These are phyloP conservation scores for Ensete ventricosum DNA, from an alignment of 176 grass and related monocot genomes.

Conservation along the genomic window DNA sequence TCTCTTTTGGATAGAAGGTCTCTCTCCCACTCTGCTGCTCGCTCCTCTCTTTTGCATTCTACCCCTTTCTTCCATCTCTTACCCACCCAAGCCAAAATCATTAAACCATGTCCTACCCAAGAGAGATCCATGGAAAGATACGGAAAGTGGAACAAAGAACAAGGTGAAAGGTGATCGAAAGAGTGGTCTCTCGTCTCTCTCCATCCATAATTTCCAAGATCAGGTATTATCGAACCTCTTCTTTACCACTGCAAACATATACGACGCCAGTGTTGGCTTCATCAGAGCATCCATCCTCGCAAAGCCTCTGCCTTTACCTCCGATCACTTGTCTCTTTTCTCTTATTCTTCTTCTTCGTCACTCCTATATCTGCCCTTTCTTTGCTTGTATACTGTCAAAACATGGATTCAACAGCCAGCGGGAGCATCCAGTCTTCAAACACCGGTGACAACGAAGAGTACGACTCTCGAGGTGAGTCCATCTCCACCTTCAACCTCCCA, in stretches of 20 bases:
- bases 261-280: too few relatives aligned
- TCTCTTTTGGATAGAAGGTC: constrained; percentile 12
- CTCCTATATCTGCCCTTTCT: too few relatives aligned
- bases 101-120: constrained; percentile 3
- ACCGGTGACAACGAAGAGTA: constrained; percentile 69
- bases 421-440: constrained; percentile 57
- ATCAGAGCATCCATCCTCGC: not conserved
- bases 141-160: constrained; percentile 1
- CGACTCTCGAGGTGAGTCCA: constrained; percentile 22
- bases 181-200: not conserved
- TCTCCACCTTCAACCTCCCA: constrained; percentile 38
- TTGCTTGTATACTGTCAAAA: too few relatives aligned
- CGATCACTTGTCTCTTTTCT: not conserved
- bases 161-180: not conserved
- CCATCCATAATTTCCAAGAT: too few relatives aligned
- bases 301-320: not conserved
- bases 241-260: too few relatives aligned
- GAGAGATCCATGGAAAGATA: constrained; percentile 7
- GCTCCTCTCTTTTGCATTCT: not conserved
- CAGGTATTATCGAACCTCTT: too few relatives aligned
- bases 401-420: constrained; percentile 87
- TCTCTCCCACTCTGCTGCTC: constrained; percentile 11
- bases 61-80: not conserved
- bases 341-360: not conserved
- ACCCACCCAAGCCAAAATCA: constrained; percentile 5